Base-by-base conservation (phyloP, 2,329 filamentous ascomycete genomes). In the Trichoderma gracile region DNA sequence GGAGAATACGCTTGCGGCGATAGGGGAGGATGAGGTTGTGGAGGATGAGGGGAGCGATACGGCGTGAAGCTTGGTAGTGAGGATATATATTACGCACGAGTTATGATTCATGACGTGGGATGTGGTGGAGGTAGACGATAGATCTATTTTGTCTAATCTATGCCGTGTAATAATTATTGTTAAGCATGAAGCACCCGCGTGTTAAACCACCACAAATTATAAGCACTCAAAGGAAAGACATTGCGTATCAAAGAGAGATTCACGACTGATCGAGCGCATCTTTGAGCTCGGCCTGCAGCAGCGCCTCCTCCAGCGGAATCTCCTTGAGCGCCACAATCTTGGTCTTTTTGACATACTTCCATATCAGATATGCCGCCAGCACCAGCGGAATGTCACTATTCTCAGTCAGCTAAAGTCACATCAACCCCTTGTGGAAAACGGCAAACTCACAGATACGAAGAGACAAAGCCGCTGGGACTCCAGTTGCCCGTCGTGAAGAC, bases 341-440 rank as follows among this genome's bases (percentile, higher is more conserved):
- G 0, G 88, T 89, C 68, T 84, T 82, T 72, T 89, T 89, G 71
- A 83, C 77, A 42, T 87, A 73, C 74, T 92, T 91, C 85, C 88
- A 91, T 52, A 85, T 80, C 14, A 82, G 67, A 69, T 84, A 91
- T 9, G 84, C 82, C 9, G 71, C 73, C 1, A 84, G 68, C 0
- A 89, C 84, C 9, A 89, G 79, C 1, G 85, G 84, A 38, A 88
- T 86, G 65, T 87, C 84, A 60, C 85, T 86, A 57, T 10, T 12
- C 30, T 5, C 6, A 0, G 75, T 70, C 7, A 59, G 5, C 23
- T 5, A 0, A 47, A 1, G 8, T n/a, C 1, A 12, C 15, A 46
- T 23, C 7, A 55, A 5, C n/a, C n/a, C n/a, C 70, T 65, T 19
- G 46, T 17, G 12, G 6, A 10, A 46, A 7, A 5, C 7, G 5